Conservation (phyloP, 2,329 filamentous ascomycete genomes). For the Lasiodiplodia hormozganensis region DNA sequence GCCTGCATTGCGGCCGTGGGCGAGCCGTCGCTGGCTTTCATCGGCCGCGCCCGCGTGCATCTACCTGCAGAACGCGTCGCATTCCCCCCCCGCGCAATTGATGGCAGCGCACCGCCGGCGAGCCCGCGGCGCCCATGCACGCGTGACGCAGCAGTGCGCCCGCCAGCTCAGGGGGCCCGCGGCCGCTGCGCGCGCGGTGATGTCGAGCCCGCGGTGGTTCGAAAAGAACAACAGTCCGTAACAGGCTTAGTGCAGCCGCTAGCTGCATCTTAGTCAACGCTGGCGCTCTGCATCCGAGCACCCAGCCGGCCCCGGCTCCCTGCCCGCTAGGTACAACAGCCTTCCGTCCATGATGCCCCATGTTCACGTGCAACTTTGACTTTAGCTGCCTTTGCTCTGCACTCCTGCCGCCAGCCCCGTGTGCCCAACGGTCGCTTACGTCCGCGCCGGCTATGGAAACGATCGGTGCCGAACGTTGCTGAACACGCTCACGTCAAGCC, state of each 20-base stretch:
- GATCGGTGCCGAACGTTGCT: constrained; percentile 2
- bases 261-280: constrained; percentile 17
- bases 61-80: constrained; percentile 1
- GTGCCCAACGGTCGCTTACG: not conserved
- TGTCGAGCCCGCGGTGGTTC: constrained; percentile 13
- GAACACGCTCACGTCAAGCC: not conserved
- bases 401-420: not conserved
- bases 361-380: not conserved
- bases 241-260: not conserved
- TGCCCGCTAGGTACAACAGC: not conserved
- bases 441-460: constrained; percentile 4
- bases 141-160: constrained; percentile 17
- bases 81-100: not conserved
- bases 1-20: constrained; percentile 9
- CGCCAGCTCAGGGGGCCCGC: not conserved
- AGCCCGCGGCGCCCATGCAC: not conserved
- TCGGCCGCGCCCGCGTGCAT: constrained; percentile 1
- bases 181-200: not conserved
- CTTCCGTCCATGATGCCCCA: not conserved
- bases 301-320: not conserved
- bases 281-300: not conserved
- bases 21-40: constrained; percentile 1
- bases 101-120: not conserved
- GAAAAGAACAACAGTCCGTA: constrained; percentile 5
- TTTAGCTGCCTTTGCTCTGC: not conserved